Evolutionary conservation across 2,329 filamentous ascomycete species (phyloP), one percentile per base, ranked within the genome.

Genomic region (Drechslerella dactyloides): DNA sequence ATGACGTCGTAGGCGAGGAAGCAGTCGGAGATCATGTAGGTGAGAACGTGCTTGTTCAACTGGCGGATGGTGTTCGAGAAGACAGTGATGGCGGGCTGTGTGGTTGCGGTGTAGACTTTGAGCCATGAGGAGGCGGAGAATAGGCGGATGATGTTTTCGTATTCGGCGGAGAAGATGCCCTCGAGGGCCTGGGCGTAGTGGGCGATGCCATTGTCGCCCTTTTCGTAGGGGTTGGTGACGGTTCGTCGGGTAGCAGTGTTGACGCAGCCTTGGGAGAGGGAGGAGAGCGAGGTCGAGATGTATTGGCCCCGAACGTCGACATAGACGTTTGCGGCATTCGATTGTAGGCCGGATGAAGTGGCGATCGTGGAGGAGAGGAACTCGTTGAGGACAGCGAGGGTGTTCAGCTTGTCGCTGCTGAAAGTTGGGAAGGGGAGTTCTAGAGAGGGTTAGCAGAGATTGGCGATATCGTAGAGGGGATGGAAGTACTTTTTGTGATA

Each of bases 1-100:
- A 96, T 90, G 33, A 97, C 90, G 78, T 99, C 94, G 79, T 96
- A 99, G 6, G 92, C 92, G 54, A 99, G 85, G 79, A 91, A 97
- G 80, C 93, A 97, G 79, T 99, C 94, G 0, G 91, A 96, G 75
- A 87, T 86, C 42, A 97, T 82, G 77, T 97, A 93, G 44, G 85
- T 82, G 78, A 93, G 92, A 80, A 97, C 92, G 77, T 97, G 93
- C 55, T 86, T 85, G 79, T 97, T 97, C 33, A 99, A 84, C 77
- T 97, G 93, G 27, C 90, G 87, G 60, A 97, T 80, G 0, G 94
- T 97, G 75, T 91, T 88, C 4, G 89, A 87, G 75, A 97, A 89
- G 77, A 96, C 92, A 6, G 87, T 85, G 70, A 99, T 83, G 11
- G 93, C 85, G 35, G 85, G 83, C 76, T 91, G 88, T 78, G 90